These are phyloP conservation scores for Amyloporia xantha DNA, from an alignment of 768 basidiomycete genomes.

Conservation along the genomic window DNA sequence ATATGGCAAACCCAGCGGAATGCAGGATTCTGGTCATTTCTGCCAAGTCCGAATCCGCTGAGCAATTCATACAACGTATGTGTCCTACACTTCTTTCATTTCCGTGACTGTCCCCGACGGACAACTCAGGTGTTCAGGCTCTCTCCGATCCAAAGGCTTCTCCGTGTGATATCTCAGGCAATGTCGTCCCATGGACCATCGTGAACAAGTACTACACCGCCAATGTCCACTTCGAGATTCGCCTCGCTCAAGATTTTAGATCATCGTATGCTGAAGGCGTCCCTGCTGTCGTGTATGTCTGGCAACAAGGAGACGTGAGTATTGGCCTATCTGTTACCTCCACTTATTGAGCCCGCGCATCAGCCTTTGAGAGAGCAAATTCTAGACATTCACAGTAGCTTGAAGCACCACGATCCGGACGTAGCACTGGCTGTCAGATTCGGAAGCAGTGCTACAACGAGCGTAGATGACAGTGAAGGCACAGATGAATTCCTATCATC, in stretches of 20 bases:
- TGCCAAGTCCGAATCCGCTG: conserved; percentile 18
- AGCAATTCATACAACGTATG: conserved; percentile 24
- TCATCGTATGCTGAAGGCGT: conserved; percentile 37
- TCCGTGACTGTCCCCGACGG: conserved; percentile 9
- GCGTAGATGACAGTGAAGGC: conserved; percentile 41
- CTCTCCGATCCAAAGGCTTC: conserved; percentile 6
- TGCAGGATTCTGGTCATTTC: conserved; percentile 23
- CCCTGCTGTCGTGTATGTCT: conserved; percentile 73
- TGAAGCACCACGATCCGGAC: conserved; percentile 55
- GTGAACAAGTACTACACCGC: conserved; percentile 79
- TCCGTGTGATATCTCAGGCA: conserved; percentile 1
- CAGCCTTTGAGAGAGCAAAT: conserved; percentile 58
- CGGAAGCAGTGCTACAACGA: conserved; percentile 18
- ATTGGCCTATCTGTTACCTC: conserved; percentile 2
- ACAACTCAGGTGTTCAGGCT: conserved; percentile 20
- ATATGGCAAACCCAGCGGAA: conserved; percentile 11
- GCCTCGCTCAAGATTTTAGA: conserved; percentile 38
- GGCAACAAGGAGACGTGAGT: conserved; percentile 60
- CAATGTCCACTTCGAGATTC: conserved; percentile 58
- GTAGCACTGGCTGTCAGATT: conserved; percentile 66
- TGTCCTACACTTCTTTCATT: conserved; percentile 4
- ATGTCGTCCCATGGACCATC: conserved; percentile 63
- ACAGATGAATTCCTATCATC: conserved; percentile 62
- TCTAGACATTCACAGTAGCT: conserved; percentile 38
- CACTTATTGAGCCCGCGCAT: background rate